Conservation (phyloP, 2,329 filamentous ascomycete genomes). For the Colletotrichum cereale region DNA sequence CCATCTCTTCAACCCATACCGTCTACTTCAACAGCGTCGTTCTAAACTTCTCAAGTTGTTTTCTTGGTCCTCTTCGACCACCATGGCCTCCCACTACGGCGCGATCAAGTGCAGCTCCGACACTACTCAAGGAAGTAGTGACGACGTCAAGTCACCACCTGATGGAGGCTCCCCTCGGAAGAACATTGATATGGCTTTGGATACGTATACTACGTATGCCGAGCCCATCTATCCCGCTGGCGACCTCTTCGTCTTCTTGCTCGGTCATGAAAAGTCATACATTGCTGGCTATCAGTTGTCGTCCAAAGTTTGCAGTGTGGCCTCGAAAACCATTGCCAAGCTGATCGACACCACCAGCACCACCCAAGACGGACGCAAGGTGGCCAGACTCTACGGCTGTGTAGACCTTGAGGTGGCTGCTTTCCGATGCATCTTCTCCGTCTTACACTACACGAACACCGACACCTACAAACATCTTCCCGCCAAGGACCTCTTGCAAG, state of each 20-base stretch:
- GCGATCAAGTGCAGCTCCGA: not conserved
- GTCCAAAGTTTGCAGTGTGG: not conserved
- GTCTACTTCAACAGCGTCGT: not conserved
- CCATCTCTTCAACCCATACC: not conserved
- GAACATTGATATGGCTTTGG: too few species aligned
- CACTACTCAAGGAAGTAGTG: not conserved
- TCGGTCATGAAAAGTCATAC: not conserved
- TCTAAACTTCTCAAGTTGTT: not conserved
- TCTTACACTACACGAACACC: slow-evolving; percentile 19
- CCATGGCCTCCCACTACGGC: not conserved
- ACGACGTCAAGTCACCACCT: not conserved
- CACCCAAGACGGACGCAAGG: not conserved
- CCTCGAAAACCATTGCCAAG: not conserved
- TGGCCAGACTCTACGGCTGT: not conserved
- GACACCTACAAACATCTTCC: not conserved
- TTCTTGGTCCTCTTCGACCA: not conserved
- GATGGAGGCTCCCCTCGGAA: not conserved
- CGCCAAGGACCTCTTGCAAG: not conserved
- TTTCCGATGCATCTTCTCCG: slow-evolving; percentile 21
- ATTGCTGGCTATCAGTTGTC: slow-evolving; percentile 7
- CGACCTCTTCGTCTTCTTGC: slow-evolving; percentile 6
- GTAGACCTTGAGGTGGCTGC: not conserved
- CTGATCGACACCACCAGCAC: not conserved
- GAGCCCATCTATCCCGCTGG: slow-evolving; percentile 2
- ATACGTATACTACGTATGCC: not conserved